Evolutionary conservation across 345 rosid species (phyloP), one percentile per base, ranked within the genome.

Genomic region (Salix suchowensis): DNA sequence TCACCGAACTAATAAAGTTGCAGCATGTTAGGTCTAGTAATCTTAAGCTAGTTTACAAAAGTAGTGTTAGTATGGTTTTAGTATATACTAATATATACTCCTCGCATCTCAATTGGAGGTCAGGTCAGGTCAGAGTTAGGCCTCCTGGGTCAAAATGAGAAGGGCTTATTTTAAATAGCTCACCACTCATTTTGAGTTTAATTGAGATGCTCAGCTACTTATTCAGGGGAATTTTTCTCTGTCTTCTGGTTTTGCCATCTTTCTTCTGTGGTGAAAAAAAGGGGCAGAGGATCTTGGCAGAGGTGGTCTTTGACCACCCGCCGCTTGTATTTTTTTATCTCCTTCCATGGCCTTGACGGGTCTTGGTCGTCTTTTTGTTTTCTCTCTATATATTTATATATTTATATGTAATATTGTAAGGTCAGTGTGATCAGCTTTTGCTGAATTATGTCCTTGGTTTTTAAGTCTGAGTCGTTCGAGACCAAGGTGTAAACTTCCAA

Each of bases 271-370:
- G 46, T 34, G 1, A 36, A 24, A 34, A 32, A 24, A 34, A 34
- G 32, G 6, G 36, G 28, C 40, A 16, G 67, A 18, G n/a, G 82
- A 67, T 76, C 48, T 67, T 70, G 86, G 89, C 86, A 62, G 88
- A 72, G 89, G 91, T 88, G 85, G 89, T 73, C 68, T 84, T 70
- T 78, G 21, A 78, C 88, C 84, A 82, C 90, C 90, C 90, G 87
- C 89, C 80, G 66, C 32, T 73, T 55, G 71, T 34, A 55, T 72
- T 68, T 76, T 28, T 7, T 60, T 32, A 66, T 2, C 7, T 23
- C 48, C 44, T 68, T 68, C 48, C 9, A 8, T 34, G 7, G 5
- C 34, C 13, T 48, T 48, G 64, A 44, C 19, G 66, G 52, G 55
- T 54, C 4, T 5, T 7, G 39, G 76, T 26, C 60, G 54, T 62